Evolutionary conservation across 1,284 basidiomycete species (phyloP).

Genomic region (Wolfiporia cocos): DNA sequence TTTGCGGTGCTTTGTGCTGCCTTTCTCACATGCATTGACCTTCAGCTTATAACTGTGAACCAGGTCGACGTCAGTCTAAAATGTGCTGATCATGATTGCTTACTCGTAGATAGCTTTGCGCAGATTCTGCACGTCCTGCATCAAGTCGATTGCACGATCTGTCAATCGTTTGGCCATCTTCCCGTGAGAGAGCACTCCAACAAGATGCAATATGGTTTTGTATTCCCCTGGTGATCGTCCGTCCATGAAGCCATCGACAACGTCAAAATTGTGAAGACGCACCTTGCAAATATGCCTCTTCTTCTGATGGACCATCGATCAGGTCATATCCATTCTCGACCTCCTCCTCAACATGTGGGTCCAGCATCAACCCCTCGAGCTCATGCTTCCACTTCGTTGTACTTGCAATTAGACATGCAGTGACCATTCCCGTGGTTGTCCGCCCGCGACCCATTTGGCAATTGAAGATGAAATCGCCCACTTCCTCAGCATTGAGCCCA

Average conservation of each 20-base stretch:
- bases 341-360: slow-evolving; percentile 30
- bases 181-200: slow-evolving; percentile 83
- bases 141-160: slow-evolving; percentile 84
- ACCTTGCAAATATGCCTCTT: slow-evolving; percentile 86
- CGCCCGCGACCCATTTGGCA: slow-evolving; percentile 85
- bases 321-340: slow-evolving; percentile 45
- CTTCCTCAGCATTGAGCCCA: slow-evolving; percentile 45
- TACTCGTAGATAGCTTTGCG: slow-evolving; percentile 91
- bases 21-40: slow-evolving; percentile 76
- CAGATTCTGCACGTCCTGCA: slow-evolving; percentile 94
- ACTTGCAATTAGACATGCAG: slow-evolving; percentile 83
- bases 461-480: slow-evolving; percentile 81
- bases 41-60: slow-evolving; percentile 81
- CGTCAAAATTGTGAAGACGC: slow-evolving; percentile 13
- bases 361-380: slow-evolving; percentile 26
- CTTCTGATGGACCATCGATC: slow-evolving; percentile 76
- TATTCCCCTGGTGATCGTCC: slow-evolving; percentile 73
- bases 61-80: neutral
- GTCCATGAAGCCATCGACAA: neutral
- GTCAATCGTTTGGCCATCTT: slow-evolving; percentile 92
- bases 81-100: slow-evolving; percentile 17
- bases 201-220: slow-evolving; percentile 93
- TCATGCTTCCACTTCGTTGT: slow-evolving; percentile 56
- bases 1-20: slow-evolving; percentile 71
- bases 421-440: slow-evolving; percentile 92